Percentiles rank a stretch among this genome's conserved stretches.
phyloP scores from a whole-genome alignment of 495 filamentous ascomycete species.

The Podospora bellae-mahoneyi region DNA sequence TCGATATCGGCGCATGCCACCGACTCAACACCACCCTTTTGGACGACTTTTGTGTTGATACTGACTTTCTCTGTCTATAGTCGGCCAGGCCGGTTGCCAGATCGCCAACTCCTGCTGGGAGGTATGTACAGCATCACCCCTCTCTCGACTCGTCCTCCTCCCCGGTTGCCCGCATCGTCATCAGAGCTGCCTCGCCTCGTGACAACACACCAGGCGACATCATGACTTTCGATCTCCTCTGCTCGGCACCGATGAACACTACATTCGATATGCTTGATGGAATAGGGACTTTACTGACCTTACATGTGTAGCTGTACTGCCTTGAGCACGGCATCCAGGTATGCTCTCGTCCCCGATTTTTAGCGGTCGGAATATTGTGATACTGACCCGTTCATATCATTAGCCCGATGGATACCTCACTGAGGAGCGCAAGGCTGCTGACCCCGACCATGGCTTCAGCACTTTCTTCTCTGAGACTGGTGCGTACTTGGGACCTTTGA shows the following conservation, averaged over 20 bases:
- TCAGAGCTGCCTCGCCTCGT: not conserved
- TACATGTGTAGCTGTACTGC: constrained; percentile 80
- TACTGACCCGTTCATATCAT: constrained; percentile 40
- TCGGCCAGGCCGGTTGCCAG: constrained; percentile 99
- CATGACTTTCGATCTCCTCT: not conserved
- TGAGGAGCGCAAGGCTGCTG: constrained; percentile 89
- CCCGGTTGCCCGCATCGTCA: constrained; percentile 8
- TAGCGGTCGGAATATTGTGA: not conserved
- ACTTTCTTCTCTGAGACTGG: constrained; percentile 99
- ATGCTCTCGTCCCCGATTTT: constrained; percentile 36
- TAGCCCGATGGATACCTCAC: constrained; percentile 96
- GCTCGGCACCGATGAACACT: not conserved
- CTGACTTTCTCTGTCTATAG: constrained; percentile 55
- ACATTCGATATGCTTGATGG: not conserved
- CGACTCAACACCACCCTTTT: not conserved
- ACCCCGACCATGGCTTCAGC: constrained; percentile 96
- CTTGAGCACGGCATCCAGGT: constrained; percentile 99
- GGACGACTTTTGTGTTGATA: constrained; percentile 13
- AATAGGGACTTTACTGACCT: constrained; percentile 23
- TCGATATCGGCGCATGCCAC: constrained; percentile 10
- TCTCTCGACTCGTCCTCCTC: constrained; percentile 4
- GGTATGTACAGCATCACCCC: constrained; percentile 57
- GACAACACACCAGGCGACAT: not conserved
- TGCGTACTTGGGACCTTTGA: constrained; percentile 46
- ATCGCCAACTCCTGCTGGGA: constrained; percentile 99